phyloP scores from a whole-genome alignment of 345 rosid genomes.

The Eucalyptus viminalis region DNA sequence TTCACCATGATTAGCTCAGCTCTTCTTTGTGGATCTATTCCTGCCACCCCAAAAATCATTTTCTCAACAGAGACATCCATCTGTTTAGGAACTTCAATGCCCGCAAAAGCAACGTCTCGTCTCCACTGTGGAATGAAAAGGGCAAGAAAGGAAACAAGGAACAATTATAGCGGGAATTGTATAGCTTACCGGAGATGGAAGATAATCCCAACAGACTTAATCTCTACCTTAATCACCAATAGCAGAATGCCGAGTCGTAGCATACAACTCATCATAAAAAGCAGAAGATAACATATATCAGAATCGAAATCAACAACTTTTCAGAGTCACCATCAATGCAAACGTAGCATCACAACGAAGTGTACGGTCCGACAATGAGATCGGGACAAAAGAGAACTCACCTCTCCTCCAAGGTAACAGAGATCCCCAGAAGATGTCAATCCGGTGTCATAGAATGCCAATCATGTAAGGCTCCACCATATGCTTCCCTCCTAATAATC shows the following conservation, averaged over 20 bases:
- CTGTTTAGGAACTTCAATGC: constrained; percentile 89
- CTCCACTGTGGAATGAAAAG: constrained; percentile 52
- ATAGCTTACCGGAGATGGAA: neutral
- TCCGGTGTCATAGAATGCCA: constrained; percentile 79
- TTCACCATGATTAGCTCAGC: constrained; percentile 73
- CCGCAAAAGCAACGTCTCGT: constrained; percentile 90
- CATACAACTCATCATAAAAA: neutral
- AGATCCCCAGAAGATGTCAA: constrained; percentile 88
- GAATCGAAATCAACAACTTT: neutral
- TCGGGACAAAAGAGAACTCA: neutral
- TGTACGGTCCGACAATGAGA: neutral
- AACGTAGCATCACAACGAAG: neutral
- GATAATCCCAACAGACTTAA: neutral
- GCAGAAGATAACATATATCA: neutral
- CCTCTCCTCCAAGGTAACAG: constrained; percentile 95
- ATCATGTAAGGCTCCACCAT: constrained; percentile 90
- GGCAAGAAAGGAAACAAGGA: neutral
- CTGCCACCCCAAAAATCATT: constrained; percentile 82
- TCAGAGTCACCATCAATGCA: neutral
- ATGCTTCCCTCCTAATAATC: constrained; percentile 91
- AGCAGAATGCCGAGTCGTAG: neutral
- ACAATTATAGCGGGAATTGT: neutral
- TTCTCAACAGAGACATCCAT: constrained; percentile 83
- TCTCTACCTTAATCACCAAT: neutral
- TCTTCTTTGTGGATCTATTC: constrained; percentile 78